phyloP scores from a whole-genome alignment of 2,329 filamentous ascomycete genomes.

The Cercospora citrullina region DNA sequence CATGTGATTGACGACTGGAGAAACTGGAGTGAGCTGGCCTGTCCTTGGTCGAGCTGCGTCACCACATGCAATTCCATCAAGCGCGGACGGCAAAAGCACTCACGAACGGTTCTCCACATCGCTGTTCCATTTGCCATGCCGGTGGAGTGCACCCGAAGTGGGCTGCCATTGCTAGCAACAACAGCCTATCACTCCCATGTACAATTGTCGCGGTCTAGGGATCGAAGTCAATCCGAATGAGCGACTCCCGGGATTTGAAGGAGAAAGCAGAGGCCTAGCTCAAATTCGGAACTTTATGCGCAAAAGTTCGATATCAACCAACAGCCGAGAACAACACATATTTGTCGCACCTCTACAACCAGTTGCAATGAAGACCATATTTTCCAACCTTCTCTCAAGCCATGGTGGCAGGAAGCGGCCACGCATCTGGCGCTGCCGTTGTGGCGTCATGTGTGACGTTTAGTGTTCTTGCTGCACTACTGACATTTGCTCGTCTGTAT shows the following conservation, averaged over 20 bases:
- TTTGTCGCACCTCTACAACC: not conserved
- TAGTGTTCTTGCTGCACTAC: conserved; percentile 14
- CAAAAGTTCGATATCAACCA: not conserved
- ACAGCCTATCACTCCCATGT: not conserved
- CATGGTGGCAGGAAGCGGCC: conserved; percentile 12
- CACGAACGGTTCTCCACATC: not conserved
- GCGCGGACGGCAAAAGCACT: not conserved
- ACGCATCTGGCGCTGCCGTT: conserved; percentile 19
- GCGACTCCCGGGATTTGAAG: not conserved
- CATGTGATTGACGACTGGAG: not conserved
- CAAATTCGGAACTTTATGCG: not conserved
- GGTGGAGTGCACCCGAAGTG: not conserved
- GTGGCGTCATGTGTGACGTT: conserved; percentile 14
- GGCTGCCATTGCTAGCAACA: not conserved
- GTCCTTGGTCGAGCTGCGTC: not conserved
- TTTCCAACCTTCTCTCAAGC: not conserved
- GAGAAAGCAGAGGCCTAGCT: not conserved
- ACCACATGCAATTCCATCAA: not conserved
- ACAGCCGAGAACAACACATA: not conserved
- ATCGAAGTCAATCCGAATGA: not conserved
- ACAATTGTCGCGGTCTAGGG: not conserved
- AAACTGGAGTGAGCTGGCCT: not conserved
- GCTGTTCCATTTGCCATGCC: not conserved
- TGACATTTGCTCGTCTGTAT: conserved; percentile 15
- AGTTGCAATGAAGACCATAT: not conserved